These are phyloP conservation scores for Hypoxylon intermedium DNA, from an alignment of 495 filamentous ascomycete genomes.

Conservation along the genomic window DNA sequence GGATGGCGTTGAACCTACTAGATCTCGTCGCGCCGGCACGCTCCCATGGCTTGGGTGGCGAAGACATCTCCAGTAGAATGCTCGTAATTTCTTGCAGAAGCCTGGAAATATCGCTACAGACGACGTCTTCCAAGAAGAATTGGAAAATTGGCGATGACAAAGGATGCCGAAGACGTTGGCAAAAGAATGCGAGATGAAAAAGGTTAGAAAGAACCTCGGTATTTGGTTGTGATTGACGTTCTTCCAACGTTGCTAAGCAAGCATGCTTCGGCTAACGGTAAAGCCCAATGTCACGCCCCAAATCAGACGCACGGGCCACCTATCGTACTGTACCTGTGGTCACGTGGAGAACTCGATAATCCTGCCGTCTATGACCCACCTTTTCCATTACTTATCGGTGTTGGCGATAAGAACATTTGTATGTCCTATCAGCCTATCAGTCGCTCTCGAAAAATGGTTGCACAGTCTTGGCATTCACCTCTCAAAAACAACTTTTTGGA, in stretches of 20 bases:
- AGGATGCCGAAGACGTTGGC: not conserved
- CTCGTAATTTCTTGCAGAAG: constrained; percentile 38
- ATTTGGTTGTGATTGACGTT: constrained; percentile 2
- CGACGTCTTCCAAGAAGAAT: too few species aligned
- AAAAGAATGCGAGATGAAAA: not conserved
- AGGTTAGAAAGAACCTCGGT: constrained; percentile 16
- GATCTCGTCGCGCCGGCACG: constrained; percentile 68
- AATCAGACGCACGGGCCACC: constrained; percentile 1
- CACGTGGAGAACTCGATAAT: too few species aligned
- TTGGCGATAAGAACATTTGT: too few species aligned
- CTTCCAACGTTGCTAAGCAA: not conserved
- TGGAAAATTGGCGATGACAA: constrained; percentile 6
- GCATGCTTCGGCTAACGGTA: constrained; percentile 10
- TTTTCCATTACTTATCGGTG: too few species aligned
- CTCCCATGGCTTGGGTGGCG: constrained; percentile 98
- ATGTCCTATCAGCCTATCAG: too few species aligned
- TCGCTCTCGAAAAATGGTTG: too few species aligned
- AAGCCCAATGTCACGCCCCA: not conserved
- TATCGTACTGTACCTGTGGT: too few species aligned
- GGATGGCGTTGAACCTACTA: constrained; percentile 45
- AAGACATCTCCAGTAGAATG: constrained; percentile 56
- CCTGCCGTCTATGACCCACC: too few species aligned
- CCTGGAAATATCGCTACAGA: too few species aligned
- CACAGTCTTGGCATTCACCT: too few species aligned
- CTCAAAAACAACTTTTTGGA: too few species aligned